Evolutionary conservation across 148 eudicot genomes (phyloP).

Genomic region (Dysphania ambrosioides): DNA sequence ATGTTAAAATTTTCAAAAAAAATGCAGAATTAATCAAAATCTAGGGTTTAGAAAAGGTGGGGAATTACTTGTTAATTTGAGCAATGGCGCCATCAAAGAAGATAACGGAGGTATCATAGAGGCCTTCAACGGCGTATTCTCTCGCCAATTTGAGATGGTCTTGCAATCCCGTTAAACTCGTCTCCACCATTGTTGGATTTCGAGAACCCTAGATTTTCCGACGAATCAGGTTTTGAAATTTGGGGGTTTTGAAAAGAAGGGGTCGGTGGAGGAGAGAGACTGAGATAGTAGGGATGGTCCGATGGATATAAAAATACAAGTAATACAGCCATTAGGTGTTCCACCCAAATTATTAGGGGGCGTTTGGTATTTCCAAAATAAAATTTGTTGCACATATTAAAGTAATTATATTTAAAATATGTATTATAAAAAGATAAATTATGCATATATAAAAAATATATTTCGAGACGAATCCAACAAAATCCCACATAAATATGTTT

Average conservation of each 20-base stretch:
- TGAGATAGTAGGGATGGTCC: too few species aligned
- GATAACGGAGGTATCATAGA: slow-evolving; percentile 91
- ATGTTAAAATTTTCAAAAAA: background rate
- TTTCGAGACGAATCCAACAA: too few species aligned
- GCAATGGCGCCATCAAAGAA: slow-evolving; percentile 99
- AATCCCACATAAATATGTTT: too few species aligned
- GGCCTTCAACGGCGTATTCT: slow-evolving; percentile 89
- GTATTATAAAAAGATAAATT: too few species aligned
- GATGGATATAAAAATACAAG: too few species aligned
- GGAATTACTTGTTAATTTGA: slow-evolving; percentile 86
- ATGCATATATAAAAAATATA: too few species aligned
- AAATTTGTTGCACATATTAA: too few species aligned
- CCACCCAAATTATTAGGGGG: too few species aligned
- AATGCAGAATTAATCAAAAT: background rate
- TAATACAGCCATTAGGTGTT: too few species aligned
- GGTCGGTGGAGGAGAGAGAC: background rate
- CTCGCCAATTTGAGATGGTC: slow-evolving; percentile 95
- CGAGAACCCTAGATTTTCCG: background rate
- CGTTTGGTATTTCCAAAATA: too few species aligned
- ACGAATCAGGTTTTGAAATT: slow-evolving; percentile 17
- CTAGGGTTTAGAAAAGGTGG: slow-evolving; percentile 1
- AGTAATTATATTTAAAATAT: too few species aligned
- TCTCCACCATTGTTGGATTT: slow-evolving; percentile 49
- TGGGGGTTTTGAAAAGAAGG: slow-evolving; percentile 4
- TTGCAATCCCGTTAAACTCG: slow-evolving; percentile 67